Percentiles rank a stretch among this genome's conserved stretches.
These are phyloP conservation scores for Moricandia moricandioides DNA, from an alignment of 345 rosid genomes.

Conservation along the genomic window DNA sequence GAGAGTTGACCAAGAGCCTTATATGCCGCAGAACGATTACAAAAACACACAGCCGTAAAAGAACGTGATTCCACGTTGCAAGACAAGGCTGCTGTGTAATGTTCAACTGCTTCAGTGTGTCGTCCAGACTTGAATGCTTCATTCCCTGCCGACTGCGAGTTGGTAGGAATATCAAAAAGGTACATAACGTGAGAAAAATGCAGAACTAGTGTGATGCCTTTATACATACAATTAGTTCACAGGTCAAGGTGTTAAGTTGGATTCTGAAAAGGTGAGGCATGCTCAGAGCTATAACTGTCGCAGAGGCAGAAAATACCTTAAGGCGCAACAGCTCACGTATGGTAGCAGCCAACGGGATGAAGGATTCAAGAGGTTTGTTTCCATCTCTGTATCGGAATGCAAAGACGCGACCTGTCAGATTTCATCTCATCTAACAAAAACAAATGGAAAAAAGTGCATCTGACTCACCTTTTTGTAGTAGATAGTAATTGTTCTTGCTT, in stretches of 20 bases:
- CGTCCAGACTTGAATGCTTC: slow-evolving; percentile 89
- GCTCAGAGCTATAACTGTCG: slow-evolving; percentile 16
- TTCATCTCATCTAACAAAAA: neutral
- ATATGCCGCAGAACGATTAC: slow-evolving; percentile 96
- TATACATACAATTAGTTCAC: neutral
- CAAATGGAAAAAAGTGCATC: slow-evolving; percentile 1
- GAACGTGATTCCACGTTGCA: slow-evolving; percentile 80
- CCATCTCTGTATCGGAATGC: slow-evolving; percentile 37
- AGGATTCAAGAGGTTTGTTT: slow-evolving; percentile 50
- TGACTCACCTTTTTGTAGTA: slow-evolving; percentile 46
- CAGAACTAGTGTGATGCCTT: neutral
- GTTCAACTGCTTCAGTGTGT: slow-evolving; percentile 86
- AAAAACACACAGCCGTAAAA: slow-evolving; percentile 90
- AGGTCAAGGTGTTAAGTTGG: neutral
- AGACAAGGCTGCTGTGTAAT: slow-evolving; percentile 80
- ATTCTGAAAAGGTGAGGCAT: slow-evolving; percentile 5
- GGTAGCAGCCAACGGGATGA: slow-evolving; percentile 57
- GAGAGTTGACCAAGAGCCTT: slow-evolving; percentile 74
- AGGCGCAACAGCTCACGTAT: slow-evolving; percentile 66
- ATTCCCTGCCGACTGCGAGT: slow-evolving; percentile 77
- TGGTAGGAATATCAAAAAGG: slow-evolving; percentile 13
- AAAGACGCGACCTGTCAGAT: slow-evolving; percentile 21
- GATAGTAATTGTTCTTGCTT: slow-evolving; percentile 52
- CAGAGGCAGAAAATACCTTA: slow-evolving; percentile 54
- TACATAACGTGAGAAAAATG: neutral